Evolutionary conservation across 2,329 filamentous ascomycete genomes (phyloP).

Genomic region (Colletotrichum lupini): DNA sequence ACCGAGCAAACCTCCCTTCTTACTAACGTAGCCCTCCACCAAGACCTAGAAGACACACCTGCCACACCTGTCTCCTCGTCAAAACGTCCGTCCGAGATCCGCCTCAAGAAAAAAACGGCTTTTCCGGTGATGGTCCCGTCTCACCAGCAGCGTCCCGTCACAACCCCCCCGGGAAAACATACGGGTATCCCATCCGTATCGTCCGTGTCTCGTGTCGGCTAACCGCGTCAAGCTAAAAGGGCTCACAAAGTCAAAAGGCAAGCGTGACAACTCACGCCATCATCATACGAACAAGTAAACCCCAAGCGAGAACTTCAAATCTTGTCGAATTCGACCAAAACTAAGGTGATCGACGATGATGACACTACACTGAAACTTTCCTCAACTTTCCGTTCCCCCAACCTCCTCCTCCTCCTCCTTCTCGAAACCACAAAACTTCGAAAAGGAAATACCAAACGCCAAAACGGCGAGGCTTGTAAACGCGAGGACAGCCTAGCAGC

Average conservation of each 20-base stretch:
- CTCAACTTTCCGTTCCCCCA: too few relatives aligned
- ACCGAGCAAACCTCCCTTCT: not conserved
- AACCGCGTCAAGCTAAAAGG: not conserved
- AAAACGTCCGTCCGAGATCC: not conserved
- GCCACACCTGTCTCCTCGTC: not conserved
- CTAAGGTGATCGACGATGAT: not conserved
- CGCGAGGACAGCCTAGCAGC: not conserved
- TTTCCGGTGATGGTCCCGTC: not conserved
- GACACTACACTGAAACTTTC: not conserved
- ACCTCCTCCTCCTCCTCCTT: not conserved
- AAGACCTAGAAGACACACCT: not conserved
- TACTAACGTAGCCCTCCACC: not conserved
- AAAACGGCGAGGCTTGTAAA: slow-evolving; percentile 3
- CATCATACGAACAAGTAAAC: not conserved
- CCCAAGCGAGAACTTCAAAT: too few relatives aligned
- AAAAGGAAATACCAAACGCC: not conserved
- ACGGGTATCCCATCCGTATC: not conserved
- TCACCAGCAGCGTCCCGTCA: slow-evolving; percentile 2
- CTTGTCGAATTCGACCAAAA: too few relatives aligned
- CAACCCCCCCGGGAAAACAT: not conserved
- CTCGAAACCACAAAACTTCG: not conserved
- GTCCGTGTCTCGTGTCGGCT: not conserved
- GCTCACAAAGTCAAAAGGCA: not conserved
- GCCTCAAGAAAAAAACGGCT: not conserved
- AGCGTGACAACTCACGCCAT: not conserved